Evolutionary conservation across 306 rosid genomes (phyloP).

Genomic region (Rosa multiflora): DNA sequence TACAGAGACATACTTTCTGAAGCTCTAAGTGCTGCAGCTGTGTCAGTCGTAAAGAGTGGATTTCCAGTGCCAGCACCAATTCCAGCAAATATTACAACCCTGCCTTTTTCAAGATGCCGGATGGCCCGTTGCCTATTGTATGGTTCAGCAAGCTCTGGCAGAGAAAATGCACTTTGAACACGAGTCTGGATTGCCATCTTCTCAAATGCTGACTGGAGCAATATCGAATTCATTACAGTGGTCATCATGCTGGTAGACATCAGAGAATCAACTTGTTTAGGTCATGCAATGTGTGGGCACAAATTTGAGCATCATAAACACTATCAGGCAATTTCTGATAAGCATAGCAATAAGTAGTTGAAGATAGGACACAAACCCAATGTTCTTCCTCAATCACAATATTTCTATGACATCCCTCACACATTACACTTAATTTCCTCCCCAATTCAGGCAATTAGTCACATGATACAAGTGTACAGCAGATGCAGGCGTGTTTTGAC

Average conservation of each 20-base stretch:
- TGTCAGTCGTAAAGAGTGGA: slow-evolving; percentile 47
- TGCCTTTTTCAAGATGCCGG: slow-evolving; percentile 53
- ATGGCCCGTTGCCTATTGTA: slow-evolving; percentile 51
- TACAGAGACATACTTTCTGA: slow-evolving; percentile 40
- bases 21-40: slow-evolving; percentile 48
- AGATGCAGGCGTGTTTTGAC: neutral
- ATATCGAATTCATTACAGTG: slow-evolving; percentile 46
- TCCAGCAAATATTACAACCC: slow-evolving; percentile 55
- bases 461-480: neutral
- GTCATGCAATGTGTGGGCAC: neutral
- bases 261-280: slow-evolving; percentile 17
- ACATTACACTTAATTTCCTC: neutral
- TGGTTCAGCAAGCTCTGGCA: slow-evolving; percentile 56
- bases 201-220: slow-evolving; percentile 53
- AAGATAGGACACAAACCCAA: neutral
- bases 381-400: neutral
- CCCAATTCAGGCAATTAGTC: neutral
- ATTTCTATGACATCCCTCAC: neutral
- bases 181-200: slow-evolving; percentile 49
- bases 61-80: slow-evolving; percentile 50
- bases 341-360: neutral
- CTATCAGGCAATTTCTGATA: slow-evolving; percentile 4
- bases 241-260: slow-evolving; percentile 50
- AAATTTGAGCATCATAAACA: neutral
- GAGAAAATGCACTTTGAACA: slow-evolving; percentile 45